Base-by-base conservation (phyloP, 148 eudicot genomes). In the Heliosperma pusillum region DNA sequence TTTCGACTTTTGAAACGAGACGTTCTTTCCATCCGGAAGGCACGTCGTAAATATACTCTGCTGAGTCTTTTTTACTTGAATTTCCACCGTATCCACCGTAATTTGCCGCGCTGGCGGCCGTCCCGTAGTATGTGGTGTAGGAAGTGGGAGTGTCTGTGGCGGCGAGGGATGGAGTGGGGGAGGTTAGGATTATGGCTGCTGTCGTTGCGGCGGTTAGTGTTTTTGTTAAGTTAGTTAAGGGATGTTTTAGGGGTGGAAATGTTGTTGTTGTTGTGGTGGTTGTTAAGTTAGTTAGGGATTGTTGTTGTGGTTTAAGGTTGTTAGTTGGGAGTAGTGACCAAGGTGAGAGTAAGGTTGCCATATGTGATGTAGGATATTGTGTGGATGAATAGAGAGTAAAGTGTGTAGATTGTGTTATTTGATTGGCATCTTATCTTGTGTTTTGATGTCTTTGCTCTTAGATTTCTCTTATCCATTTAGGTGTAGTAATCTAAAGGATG, bases 21-120 rank as follows among this genome's bases (percentile, higher is more conserved):
- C 87, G 74, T 75, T 91, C 98, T 75, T 93, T 93, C 98, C 98
- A 93, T 2, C 98, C 98, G 0, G 85, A 83, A 0, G 98, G 98
- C 5, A 93, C 91, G 17, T 93, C 97, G 73, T 93, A 93, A 1
- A 80, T 55, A 86, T 93, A 93, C 82, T 93, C 97, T 0, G 98
- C 97, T 0, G 97, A 85, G 76, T 89, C 91, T 65, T 90, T 84
- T 73, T 91, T 91, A 82, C 79, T 87, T 0, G 97, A 84, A 75
- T 93, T 93, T 9, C 97, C 98, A 0, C 98, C 97, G 72, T 88
- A 93, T 13, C 98, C 96, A 33, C 98, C 98, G 70, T 93, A 93
- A 70, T 90, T 93, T 69, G 97, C 91, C 0, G 98, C 98, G 36
- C 97, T 90, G 7, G 98, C 93, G 10, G 98, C 98, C 0, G 97